Evolutionary conservation across 148 eudicot genomes (phyloP), one percentile per base, ranked within the genome.

Genomic region (Persicaria tinctoria): DNA sequence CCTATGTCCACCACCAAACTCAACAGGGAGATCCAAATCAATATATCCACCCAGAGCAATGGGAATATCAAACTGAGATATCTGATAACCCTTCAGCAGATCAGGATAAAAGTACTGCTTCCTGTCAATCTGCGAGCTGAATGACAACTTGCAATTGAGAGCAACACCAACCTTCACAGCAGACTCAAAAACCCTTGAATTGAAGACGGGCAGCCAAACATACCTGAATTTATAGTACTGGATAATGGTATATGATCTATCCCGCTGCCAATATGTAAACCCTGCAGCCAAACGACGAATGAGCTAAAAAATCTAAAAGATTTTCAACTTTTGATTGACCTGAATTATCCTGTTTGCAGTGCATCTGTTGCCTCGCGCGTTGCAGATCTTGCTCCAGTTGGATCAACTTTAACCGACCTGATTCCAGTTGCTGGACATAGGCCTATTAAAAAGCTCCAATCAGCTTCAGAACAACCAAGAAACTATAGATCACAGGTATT

Each of bases 71-170:
- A 94, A 95, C 86, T 95, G 98, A 17, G 98, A 92, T 70, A 95
- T 95, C 75, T 95, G 98, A 79, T 95, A n/a, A n/a, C 98, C 98
- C 79, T 95, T 95, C 66, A 97, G 98, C 80, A 95, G 87, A 73
- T 95, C 98, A 23, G 98, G 97, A 76, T 94, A 94, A 78, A 95
- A 95, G 81, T 95, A 95, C 73, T 95, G 98, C 85, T 95, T 95
- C 87, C 98, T 86, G 77, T 95, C n/a, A 72, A 95, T 92, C 84
- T 95, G 92, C 5, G 98, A 95, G 76, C 64, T 88, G 73, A 84
- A 77, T 64, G 91, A 82, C 83, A 95, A 72, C 77, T 87, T 79
- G 82, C 97, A 90, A 72, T 92, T 95, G 11, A 95, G 89, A 20
- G 98, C 98, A 77, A 95, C 90, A 50, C 98, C 98, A 76, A 95